phyloP scores from a whole-genome alignment of 1,284 basidiomycete species.

The Fomitopsis palustris region DNA sequence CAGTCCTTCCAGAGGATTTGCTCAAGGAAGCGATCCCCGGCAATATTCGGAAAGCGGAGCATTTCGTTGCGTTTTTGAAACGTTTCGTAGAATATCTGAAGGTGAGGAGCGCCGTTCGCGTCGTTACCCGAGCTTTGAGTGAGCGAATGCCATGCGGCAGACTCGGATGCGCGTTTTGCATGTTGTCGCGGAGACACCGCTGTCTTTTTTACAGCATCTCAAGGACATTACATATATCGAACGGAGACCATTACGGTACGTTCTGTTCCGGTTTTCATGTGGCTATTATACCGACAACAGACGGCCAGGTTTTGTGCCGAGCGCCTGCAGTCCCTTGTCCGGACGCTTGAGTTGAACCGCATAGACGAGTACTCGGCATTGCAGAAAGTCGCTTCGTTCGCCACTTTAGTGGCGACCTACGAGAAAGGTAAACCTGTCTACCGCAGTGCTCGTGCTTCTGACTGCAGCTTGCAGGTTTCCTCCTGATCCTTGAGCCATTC shows the following conservation, averaged over 20 bases:
- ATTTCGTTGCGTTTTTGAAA: conserved; percentile 98
- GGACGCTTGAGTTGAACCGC: conserved; percentile 88
- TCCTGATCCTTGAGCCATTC: conserved; percentile 97
- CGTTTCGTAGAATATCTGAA: conserved; percentile 99
- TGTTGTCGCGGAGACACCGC: conserved; percentile 98
- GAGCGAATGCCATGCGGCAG: conserved; percentile 35
- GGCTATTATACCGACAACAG: conserved; percentile 9
- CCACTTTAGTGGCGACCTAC: conserved; percentile 96
- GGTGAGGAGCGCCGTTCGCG: conserved; percentile 37
- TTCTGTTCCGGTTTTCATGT: conserved; percentile 6
- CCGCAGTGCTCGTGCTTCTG: neutral
- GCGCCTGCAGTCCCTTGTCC: conserved; percentile 89
- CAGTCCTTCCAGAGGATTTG: conserved; percentile 92
- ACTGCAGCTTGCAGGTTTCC: conserved; percentile 67
- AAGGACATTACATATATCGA: conserved; percentile 99
- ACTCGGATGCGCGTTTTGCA: conserved; percentile 98
- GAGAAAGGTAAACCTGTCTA: conserved; percentile 71
- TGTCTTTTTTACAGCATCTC: conserved; percentile 97
- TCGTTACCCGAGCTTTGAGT: neutral
- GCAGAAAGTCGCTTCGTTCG: conserved; percentile 96
- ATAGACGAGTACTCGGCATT: conserved; percentile 90
- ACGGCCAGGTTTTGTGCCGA: conserved; percentile 88
- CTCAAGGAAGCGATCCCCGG: conserved; percentile 95
- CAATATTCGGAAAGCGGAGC: conserved; percentile 98
- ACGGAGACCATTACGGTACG: conserved; percentile 85